Evolutionary conservation across 2,329 filamentous ascomycete species (phyloP).

Genomic region (Conoideocrella luteorostrata): DNA sequence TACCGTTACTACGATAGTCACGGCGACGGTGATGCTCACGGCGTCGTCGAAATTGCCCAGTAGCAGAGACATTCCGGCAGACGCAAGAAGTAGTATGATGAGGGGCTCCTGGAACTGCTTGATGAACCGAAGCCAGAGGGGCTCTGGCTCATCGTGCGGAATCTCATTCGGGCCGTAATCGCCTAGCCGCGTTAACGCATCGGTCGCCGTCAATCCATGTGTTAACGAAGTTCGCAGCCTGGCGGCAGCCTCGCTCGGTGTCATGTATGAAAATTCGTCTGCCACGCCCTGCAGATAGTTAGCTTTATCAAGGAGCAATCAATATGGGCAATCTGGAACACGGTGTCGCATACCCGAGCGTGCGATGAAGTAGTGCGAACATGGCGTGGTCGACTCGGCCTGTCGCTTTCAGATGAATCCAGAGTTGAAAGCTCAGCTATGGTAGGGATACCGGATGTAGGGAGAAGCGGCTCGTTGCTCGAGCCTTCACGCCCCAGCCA

Average conservation of each 20-base stretch:
- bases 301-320: not conserved
- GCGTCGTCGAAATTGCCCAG: conserved; percentile 94
- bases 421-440: conserved; percentile 21
- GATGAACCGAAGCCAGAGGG: conserved; percentile 87
- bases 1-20: conserved; percentile 93
- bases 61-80: conserved; percentile 79
- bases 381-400: conserved; percentile 27
- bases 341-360: conserved; percentile 44
- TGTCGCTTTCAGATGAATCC: conserved; percentile 20
- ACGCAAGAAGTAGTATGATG: conserved; percentile 84
- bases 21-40: conserved; percentile 88
- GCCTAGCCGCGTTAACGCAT: conserved; percentile 73
- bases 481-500: conserved; percentile 28
- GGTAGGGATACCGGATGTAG: conserved; percentile 26
- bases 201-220: conserved; percentile 71
- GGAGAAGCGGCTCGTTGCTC: conserved; percentile 25
- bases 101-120: conserved; percentile 97
- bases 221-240: conserved; percentile 76
- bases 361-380: conserved; percentile 47
- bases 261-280: conserved; percentile 60
- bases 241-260: conserved; percentile 70
- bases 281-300: conserved; percentile 39
- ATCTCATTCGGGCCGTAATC: conserved; percentile 90
- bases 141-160: conserved; percentile 87
- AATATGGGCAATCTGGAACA: too few relatives aligned